Base-by-base conservation (phyloP, 352 stramenopile species). In the Globisporangium mamillatum region DNA sequence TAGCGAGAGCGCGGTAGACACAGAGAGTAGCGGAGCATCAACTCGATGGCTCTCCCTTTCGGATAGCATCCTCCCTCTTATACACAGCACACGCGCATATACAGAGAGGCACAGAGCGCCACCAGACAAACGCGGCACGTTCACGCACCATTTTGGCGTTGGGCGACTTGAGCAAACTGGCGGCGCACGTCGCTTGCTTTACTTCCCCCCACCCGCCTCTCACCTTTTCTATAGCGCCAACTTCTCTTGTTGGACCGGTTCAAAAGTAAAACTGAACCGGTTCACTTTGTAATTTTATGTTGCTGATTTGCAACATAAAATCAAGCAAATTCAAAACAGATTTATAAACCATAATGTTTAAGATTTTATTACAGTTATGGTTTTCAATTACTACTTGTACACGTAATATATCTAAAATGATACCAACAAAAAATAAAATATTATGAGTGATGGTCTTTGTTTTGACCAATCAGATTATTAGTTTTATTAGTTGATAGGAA, bases 131-230 rank as follows among this genome's bases (percentile, higher is more conserved):
- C 44, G 48, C 59, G 24, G 24, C 41, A 41, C 27, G 9, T 41
- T 32, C 34, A 12, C 53, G 32, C 48, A 71, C 66, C 66, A 71
- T 71, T 66, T 71, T 54, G 58, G 57, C 46, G 66, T 65, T 71
- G 58, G 56, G 56, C 55, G 64, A 64, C 44, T 71, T 60, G 66
- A 66, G 66, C 58, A 66, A 71, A 71, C 58, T 66, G 58, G 66
- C 29, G 52, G 59, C 58, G 34, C 22, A 50, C n/a, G 20, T 48
- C 20, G 58, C 29, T 55, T 58, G 20, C 27, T 65, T 20, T 56
- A 12, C 59, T 56, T 65, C 60, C 60, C 63, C 36, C 63, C 53
- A 27, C 34, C 34, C 18, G 7, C 6, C 38, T 14, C 14, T 20
- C 44, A 46, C 14, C 38, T 46, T 46, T 46, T 46, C 38, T 46